A percentile compares a stretch with the other conserved stretches of the same genome.
These are phyloP conservation scores for Amaranthus cruentus DNA, from an alignment of 148 eudicot genomes.

Conservation along the genomic window DNA sequence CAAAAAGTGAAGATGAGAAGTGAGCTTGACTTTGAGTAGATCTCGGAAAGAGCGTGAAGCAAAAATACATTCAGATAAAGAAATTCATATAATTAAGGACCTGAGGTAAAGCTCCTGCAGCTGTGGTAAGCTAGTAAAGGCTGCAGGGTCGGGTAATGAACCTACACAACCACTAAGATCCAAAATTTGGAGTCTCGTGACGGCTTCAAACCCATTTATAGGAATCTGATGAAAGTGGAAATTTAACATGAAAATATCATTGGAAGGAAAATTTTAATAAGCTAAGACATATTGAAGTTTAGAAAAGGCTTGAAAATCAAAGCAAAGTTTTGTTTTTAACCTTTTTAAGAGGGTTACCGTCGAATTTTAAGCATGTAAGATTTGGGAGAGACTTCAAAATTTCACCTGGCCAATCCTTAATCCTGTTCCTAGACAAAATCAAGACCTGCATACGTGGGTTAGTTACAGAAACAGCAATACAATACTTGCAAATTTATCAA, in stretches of 20 bases:
- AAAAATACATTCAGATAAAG: not conserved
- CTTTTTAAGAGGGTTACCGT: constrained; percentile 75
- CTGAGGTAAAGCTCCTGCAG: constrained; percentile 88
- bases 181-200: constrained; percentile 62
- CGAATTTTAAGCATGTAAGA: constrained; percentile 78
- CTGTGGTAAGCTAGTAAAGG: constrained; percentile 62
- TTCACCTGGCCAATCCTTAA: constrained; percentile 83
- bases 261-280: constrained; percentile 1
- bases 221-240: constrained; percentile 48
- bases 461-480: constrained; percentile 16
- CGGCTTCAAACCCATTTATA: constrained; percentile 63
- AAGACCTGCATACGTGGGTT: constrained; percentile 52
- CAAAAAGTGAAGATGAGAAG: constrained; percentile 11
- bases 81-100: constrained; percentile 25
- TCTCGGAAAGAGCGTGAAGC: not conserved
- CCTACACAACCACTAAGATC: constrained; percentile 81
- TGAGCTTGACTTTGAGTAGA: not conserved
- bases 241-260: constrained; percentile 3
- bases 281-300: not conserved
- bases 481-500: not conserved
- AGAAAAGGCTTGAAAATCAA: not conserved
- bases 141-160: constrained; percentile 50
- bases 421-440: constrained; percentile 85
- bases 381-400: constrained; percentile 64
- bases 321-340: constrained; percentile 29